A percentile compares a stretch with the other conserved stretches of the same genome.
phyloP scores from a whole-genome alignment of 352 stramenopile genomes.

The Phytophthora foliorum region DNA sequence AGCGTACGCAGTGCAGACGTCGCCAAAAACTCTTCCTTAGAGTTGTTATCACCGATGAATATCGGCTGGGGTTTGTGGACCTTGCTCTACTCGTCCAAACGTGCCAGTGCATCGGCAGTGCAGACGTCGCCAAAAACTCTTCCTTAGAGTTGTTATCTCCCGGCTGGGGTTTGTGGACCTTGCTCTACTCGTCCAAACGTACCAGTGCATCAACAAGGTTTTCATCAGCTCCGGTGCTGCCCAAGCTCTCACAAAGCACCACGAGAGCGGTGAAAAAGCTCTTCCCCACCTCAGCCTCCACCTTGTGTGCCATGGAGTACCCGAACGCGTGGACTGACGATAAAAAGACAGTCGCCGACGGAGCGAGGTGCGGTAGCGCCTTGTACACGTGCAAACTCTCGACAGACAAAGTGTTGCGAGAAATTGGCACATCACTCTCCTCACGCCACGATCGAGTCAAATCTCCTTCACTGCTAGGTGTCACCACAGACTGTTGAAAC shows the following conservation, averaged over 20 bases:
- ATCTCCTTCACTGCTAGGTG: conserved; percentile 12
- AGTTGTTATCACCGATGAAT: not conserved
- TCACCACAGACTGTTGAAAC: not conserved
- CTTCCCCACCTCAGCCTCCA: conserved; percentile 31
- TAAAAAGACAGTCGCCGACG: conserved; percentile 55
- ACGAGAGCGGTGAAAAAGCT: conserved; percentile 53
- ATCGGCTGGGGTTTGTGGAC: too few relatives aligned
- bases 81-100: conserved; percentile 25
- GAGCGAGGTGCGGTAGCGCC: conserved; percentile 56
- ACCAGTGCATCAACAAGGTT: conserved; percentile 32
- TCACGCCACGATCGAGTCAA: conserved; percentile 21
- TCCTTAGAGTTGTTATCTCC: not conserved
- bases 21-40: not conserved
- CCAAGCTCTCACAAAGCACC: conserved; percentile 37
- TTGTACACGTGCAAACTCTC: conserved; percentile 70
- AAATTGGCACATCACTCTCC: conserved; percentile 15
- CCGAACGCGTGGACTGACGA: conserved; percentile 58
- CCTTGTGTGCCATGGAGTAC: conserved; percentile 74
- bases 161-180: not conserved
- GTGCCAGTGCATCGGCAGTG: conserved; percentile 26
- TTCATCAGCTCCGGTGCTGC: conserved; percentile 32
- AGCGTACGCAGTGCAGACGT: not conserved
- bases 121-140: not conserved
- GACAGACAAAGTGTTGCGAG: conserved; percentile 31
- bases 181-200: conserved; percentile 26